Conservation (phyloP, 2,329 filamentous ascomycete species). For the Passalora sequoiae region DNA sequence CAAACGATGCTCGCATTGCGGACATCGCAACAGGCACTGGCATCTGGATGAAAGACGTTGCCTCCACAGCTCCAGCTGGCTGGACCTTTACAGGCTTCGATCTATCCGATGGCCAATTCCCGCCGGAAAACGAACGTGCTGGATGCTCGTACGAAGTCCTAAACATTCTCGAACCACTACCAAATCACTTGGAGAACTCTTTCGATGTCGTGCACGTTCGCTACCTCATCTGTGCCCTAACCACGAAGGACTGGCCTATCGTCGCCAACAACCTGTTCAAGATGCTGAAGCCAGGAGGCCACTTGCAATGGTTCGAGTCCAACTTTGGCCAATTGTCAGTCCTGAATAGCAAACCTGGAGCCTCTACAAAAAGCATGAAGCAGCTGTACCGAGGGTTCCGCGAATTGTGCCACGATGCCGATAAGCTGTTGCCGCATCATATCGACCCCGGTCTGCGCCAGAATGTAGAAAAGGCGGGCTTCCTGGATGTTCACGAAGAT, state of each 20-base stretch:
- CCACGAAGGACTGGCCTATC: conserved; percentile 12
- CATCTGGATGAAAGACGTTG: conserved; percentile 18
- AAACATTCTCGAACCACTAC: conserved; percentile 18
- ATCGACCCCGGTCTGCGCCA: conserved; percentile 1
- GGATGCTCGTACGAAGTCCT: conserved; percentile 8
- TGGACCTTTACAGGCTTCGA: conserved; percentile 18
- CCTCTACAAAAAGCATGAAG: background rate
- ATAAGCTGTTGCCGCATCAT: background rate
- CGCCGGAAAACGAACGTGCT: conserved; percentile 1
- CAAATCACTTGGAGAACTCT: conserved; percentile 4
- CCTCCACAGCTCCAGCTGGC: conserved; percentile 1
- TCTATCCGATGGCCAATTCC: conserved; percentile 20
- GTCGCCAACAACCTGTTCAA: conserved; percentile 13
- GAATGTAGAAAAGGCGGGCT: conserved; percentile 8
- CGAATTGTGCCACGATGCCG: background rate
- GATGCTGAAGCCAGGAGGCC: conserved; percentile 22
- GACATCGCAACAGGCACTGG: conserved; percentile 25
- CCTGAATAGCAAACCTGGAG: conserved; percentile 5
- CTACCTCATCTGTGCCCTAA: conserved; percentile 19
- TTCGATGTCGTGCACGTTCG: conserved; percentile 25
- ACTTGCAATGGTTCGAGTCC: conserved; percentile 22
- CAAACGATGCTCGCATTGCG: conserved; percentile 15
- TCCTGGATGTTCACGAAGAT: conserved; percentile 12
- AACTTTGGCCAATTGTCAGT: conserved; percentile 9
- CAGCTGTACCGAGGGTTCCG: conserved; percentile 1